Conservation (phyloP, 495 filamentous ascomycete species). For the Talaromyces nanjingensis region DNA sequence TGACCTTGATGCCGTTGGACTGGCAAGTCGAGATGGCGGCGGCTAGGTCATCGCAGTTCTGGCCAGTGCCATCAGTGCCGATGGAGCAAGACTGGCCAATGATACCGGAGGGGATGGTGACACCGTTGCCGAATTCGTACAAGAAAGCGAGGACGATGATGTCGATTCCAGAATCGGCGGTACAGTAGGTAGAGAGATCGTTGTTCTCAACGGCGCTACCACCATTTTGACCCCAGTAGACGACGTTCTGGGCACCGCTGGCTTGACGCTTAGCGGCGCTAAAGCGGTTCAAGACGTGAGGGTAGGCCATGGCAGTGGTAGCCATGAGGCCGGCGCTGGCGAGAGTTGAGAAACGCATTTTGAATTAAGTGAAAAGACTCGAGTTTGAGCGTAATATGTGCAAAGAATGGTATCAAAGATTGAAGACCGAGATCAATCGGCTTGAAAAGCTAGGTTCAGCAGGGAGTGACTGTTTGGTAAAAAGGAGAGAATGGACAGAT, state of each 20-base stretch:
- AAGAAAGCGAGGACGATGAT: slow-evolving; percentile 50
- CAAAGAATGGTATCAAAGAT: not conserved
- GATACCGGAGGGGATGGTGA: slow-evolving; percentile 20
- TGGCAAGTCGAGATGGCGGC: slow-evolving; percentile 45
- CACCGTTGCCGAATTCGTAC: slow-evolving; percentile 26
- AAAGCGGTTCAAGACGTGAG: slow-evolving; percentile 21
- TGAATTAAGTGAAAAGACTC: not conserved
- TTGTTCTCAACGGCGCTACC: slow-evolving; percentile 33
- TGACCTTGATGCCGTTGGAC: slow-evolving; percentile 37
- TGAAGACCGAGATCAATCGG: slow-evolving; percentile 5
- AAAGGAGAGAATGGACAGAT: slow-evolving; percentile 6
- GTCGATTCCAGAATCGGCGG: slow-evolving; percentile 30
- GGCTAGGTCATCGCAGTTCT: slow-evolving; percentile 33
- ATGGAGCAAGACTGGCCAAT: slow-evolving; percentile 18
- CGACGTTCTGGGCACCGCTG: slow-evolving; percentile 25
- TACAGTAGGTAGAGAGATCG: slow-evolving; percentile 35
- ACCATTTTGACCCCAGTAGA: slow-evolving; percentile 41
- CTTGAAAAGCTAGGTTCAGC: not conserved
- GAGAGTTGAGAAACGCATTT: slow-evolving; percentile 46
- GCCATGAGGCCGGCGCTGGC: slow-evolving; percentile 53
- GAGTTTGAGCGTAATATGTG: not conserved
- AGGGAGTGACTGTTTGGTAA: not conserved
- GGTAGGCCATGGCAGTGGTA: slow-evolving; percentile 33
- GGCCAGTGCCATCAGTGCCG: slow-evolving; percentile 8
- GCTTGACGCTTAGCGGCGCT: not conserved